These are phyloP conservation scores for Cryptococcus sp. DNA, from an alignment of 1,284 basidiomycete species.

Conservation along the genomic window DNA sequence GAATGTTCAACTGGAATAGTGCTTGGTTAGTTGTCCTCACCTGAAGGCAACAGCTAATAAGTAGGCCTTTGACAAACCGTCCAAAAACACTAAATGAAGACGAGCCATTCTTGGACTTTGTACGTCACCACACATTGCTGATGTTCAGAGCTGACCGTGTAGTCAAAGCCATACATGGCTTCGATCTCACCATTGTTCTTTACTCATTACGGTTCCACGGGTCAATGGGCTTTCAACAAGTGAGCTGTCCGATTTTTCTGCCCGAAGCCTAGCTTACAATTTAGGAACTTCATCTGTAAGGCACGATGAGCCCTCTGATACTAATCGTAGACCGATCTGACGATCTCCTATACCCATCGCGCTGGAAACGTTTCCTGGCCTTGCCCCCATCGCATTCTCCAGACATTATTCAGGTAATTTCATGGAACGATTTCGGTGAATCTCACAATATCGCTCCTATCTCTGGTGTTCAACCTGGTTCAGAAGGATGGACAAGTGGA, in stretches of 20 bases:
- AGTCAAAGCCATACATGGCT: slow-evolving; percentile 58
- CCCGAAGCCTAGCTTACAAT: not conserved
- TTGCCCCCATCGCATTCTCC: slow-evolving; percentile 23
- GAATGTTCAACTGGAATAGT: slow-evolving; percentile 43
- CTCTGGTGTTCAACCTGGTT: slow-evolving; percentile 43
- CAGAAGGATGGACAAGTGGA: slow-evolving; percentile 37
- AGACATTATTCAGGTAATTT: slow-evolving; percentile 45
- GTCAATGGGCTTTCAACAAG: slow-evolving; percentile 47
- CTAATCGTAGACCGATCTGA: slow-evolving; percentile 41
- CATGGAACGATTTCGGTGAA: slow-evolving; percentile 50
- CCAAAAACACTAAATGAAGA: slow-evolving; percentile 31
- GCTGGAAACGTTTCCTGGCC: slow-evolving; percentile 38
- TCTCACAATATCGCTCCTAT: slow-evolving; percentile 45
- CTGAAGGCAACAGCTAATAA: not conserved
- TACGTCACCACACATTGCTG: too few species aligned
- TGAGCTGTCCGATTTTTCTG: slow-evolving; percentile 5
- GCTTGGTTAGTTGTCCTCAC: slow-evolving; percentile 35
- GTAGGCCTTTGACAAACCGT: slow-evolving; percentile 33
- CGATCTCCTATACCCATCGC: slow-evolving; percentile 41
- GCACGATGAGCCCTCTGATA: too few species aligned
- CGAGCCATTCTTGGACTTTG: slow-evolving; percentile 27
- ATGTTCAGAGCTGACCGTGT: too few species aligned
- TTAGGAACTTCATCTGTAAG: slow-evolving; percentile 44
- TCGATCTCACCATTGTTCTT: slow-evolving; percentile 61
- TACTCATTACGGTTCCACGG: slow-evolving; percentile 50